These are phyloP conservation scores for Globisporangium rhizosaccharum DNA, from an alignment of 352 stramenopile species.

Conservation along the genomic window DNA sequence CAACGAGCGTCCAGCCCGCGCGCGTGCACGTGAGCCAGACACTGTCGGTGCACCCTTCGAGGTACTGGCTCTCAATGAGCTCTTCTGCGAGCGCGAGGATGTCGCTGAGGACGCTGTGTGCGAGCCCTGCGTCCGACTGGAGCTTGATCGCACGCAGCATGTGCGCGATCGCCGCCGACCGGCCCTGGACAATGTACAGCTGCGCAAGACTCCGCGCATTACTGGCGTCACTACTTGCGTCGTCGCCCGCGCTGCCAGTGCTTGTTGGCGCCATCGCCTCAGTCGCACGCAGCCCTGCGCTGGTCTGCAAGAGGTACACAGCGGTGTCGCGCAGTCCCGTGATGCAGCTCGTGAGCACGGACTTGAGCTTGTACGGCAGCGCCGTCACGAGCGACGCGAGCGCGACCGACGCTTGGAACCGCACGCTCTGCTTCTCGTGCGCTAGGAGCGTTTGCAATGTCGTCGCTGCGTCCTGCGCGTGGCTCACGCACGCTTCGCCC, in stretches of 20 bases:
- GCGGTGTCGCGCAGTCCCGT: slow-evolving; percentile 35
- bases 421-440: slow-evolving; percentile 74
- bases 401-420: slow-evolving; percentile 60
- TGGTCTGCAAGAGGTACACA: slow-evolving; percentile 27
- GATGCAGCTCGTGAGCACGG: slow-evolving; percentile 37
- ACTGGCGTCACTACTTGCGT: slow-evolving; percentile 20
- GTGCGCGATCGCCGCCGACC: slow-evolving; percentile 57
- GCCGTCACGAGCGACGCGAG: slow-evolving; percentile 58
- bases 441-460: slow-evolving; percentile 39
- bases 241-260: background rate
- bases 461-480: slow-evolving; percentile 30
- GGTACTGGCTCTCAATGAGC: slow-evolving; percentile 77
- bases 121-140: slow-evolving; percentile 37
- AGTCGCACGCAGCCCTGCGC: background rate
- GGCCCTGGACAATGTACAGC: slow-evolving; percentile 74
- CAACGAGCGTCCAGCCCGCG: slow-evolving; percentile 73
- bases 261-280: background rate
- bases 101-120: slow-evolving; percentile 47
- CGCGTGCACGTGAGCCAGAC: slow-evolving; percentile 86
- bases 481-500: slow-evolving; percentile 48
- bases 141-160: slow-evolving; percentile 51
- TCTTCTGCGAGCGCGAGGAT: slow-evolving; percentile 64
- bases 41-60: slow-evolving; percentile 67
- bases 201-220: slow-evolving; percentile 38
- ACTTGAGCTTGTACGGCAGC: slow-evolving; percentile 59